Evolutionary conservation across 805 yeast species (phyloP).

Genomic region (Naumovozyma baii): DNA sequence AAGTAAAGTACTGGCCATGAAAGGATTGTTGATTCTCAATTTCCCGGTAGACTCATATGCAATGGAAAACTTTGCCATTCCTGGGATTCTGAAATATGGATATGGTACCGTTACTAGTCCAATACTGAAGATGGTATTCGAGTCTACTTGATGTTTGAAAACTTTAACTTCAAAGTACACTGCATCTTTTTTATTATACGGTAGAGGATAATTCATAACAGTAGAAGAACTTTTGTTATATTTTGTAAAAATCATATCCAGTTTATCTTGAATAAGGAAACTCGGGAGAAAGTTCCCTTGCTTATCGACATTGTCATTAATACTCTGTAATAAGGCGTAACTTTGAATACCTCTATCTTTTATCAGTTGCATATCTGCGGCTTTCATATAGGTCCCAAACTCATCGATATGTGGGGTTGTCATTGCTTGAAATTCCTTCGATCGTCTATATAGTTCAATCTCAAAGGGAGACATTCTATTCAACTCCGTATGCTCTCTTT

Average conservation of each 20-base stretch:
- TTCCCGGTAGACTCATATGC: slow-evolving; percentile 70
- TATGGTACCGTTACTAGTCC: slow-evolving; percentile 67
- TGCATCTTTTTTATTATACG: slow-evolving; percentile 45
- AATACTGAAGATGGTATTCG: slow-evolving; percentile 46
- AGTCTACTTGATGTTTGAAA: slow-evolving; percentile 27
- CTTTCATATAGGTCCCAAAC: slow-evolving; percentile 25
- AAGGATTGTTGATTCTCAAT: slow-evolving; percentile 56
- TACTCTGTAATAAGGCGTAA: slow-evolving; percentile 27
- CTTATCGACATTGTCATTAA: slow-evolving; percentile 28
- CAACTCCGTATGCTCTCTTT: slow-evolving; percentile 19
- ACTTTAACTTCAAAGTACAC: slow-evolving; percentile 60
- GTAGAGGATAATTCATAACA: slow-evolving; percentile 31
- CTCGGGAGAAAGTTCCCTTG: slow-evolving; percentile 29
- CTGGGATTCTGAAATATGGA: slow-evolving; percentile 69
- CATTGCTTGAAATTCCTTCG: slow-evolving; percentile 24
- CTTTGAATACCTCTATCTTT: slow-evolving; percentile 31
- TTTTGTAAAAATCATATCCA: slow-evolving; percentile 26
- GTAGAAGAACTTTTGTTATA: slow-evolving; percentile 27
- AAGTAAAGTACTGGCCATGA: slow-evolving; percentile 33
- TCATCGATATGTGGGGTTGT: slow-evolving; percentile 26
- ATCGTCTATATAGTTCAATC: slow-evolving; percentile 24
- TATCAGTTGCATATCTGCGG: slow-evolving; percentile 21
- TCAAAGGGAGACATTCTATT: slow-evolving; percentile 27
- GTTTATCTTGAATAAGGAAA: slow-evolving; percentile 28
- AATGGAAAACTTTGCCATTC: slow-evolving; percentile 57